Base-by-base conservation (phyloP, 2,329 filamentous ascomycete species). In the Rhinocladiella mackenziei region DNA sequence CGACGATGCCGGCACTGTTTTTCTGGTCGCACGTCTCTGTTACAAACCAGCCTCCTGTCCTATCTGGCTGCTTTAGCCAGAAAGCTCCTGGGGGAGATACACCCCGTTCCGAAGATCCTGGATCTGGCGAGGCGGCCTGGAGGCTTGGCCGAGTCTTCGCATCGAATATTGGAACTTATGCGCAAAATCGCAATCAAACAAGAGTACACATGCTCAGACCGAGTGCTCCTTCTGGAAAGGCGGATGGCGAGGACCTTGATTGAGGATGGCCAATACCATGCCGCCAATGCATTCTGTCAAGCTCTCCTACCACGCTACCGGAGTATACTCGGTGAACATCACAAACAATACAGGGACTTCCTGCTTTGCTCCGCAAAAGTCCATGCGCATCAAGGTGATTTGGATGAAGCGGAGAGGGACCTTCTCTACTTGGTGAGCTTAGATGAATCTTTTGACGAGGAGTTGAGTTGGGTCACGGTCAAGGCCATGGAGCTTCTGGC, bases 81-180 rank as follows among this genome's bases (percentile, higher is more conserved):
- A 10, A 43, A 13, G 13, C 4, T 45, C 14, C 31, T 50, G 8
- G 23, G 10, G 22, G 17, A 31, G 5, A 35, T 8, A 5, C 41
- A 50, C 33, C 47, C 47, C 11, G 10, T 45, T 2, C 15, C 18
- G 17, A 42, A 39, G 42, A 34, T 43, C 19, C 25, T 50, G 5
- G 19, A 38, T 5, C 22, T 49, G 17, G 5, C 23, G 2, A 10
- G 5, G 2, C 15, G n/a, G n/a, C 8, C n/a, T 22, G 15, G 34
- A 15, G 19, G 22, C 9, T 14, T 11, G 5, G 8, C 10, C 8
- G 33, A 6, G n/a, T 22, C 28, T 15, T 15, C 9, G 14, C 11
- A 10, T 5, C 9, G 22, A 10, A 9, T 49, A 14, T n/a, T 39
- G 28, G 25, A 28, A 5, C 6, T 49, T 25, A 28, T 36, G 15